Base-by-base conservation (phyloP, 371 early-diverging fungal species). In the Funneliformis caledonium region DNA sequence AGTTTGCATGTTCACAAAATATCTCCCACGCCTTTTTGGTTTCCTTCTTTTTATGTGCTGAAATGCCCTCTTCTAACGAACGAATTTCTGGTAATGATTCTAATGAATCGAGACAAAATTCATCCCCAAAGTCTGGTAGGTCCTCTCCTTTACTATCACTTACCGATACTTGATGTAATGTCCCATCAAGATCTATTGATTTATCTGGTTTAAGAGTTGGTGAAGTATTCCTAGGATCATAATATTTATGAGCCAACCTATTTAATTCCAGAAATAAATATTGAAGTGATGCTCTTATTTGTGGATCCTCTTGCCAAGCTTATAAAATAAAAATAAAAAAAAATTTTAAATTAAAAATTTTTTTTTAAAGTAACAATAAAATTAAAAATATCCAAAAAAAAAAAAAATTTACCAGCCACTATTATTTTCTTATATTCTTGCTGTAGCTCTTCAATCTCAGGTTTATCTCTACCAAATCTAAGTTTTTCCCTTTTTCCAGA, bases 261-360 rank as follows among this genome's bases (percentile, higher is more conserved):
- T 67, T 42, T 22, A 78, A 52, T 50, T 64, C n/a, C 45, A 78
- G 11, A 16, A 67, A 78, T 26, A 78, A 14, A 60, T 48, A 37
- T 26, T 64, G 52, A 31, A 78, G 65, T 45, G 78, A 60, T 64
- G 78, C 37, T 37, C 78, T 22, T 26, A 64, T 12, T 2, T 50
- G 19, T 47, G 78, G 68, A 47, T 78, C 78, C 6, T 52, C 67
- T 67, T 31, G 31, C 78, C 78, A 78, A 43, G 78, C 78, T 78
- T 16, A 31, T n/a, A 4, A 67, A 26, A 31, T 9, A 78, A 56
- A 61, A 42, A 11, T 48, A 10, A 59, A 8, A 61, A 10, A 37
- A 5, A 45, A 14, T 78, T 19, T 26, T 11, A 26, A 26, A 26
- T 4, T 42, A 2, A 68, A 68, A 52, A 73, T 33, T 52, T 70